These are phyloP conservation scores for Ophiostoma himal-ulmi DNA, from an alignment of 2,329 filamentous ascomycete species.

Conservation along the genomic window DNA sequence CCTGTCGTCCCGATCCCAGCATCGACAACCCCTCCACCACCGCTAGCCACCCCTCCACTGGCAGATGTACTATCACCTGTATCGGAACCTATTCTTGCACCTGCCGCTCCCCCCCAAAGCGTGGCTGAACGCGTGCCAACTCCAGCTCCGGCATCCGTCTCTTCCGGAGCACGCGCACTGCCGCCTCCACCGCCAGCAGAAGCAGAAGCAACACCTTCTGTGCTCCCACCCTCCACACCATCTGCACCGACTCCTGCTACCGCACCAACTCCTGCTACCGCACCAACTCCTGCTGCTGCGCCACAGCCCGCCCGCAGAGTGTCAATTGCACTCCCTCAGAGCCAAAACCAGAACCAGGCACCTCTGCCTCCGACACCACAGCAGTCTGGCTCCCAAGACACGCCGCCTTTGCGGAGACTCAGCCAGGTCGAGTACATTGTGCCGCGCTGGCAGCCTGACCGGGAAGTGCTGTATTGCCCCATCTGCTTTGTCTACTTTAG, in stretches of 20 bases:
- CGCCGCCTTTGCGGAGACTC: background rate
- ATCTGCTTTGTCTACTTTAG: conserved; percentile 77
- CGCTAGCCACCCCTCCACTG: background rate
- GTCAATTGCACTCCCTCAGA: background rate
- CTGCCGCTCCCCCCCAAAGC: background rate
- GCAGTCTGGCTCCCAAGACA: background rate
- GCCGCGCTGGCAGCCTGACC: conserved; percentile 84
- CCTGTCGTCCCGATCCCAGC: background rate
- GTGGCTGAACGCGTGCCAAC: background rate
- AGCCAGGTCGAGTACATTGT: conserved; percentile 45
- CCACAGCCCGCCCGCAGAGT: background rate
- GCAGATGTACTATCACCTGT: background rate
- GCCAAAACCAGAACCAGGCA: background rate
- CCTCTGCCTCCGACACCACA: conserved; percentile 9
- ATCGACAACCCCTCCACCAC: background rate
- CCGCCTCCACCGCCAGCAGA: background rate
- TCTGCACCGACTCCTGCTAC: background rate
- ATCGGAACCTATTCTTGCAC: background rate
- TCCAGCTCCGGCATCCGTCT: background rate
- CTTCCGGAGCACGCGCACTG: background rate
- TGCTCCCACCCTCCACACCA: background rate
- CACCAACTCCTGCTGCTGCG: background rate
- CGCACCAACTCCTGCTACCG: background rate
- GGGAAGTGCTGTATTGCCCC: conserved; percentile 73
- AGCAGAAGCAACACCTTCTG: background rate